These are phyloP conservation scores for Trichopus zeylanicus DNA, from an alignment of 116 monocot species.

Conservation along the genomic window DNA sequence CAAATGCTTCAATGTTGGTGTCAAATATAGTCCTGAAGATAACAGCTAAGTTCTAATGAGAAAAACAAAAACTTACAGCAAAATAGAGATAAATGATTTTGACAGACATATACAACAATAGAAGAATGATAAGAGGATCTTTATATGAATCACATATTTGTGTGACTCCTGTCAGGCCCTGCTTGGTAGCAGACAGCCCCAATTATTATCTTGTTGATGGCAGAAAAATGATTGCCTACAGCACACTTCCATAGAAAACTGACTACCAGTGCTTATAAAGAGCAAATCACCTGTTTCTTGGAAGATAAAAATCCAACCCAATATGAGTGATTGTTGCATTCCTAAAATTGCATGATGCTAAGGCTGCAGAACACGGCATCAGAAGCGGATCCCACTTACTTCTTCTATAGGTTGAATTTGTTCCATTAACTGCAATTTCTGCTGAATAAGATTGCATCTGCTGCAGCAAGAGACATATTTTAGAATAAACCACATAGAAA, in stretches of 20 bases:
- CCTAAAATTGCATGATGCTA: not conserved
- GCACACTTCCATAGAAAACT: not conserved
- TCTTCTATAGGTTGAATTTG: conserved; percentile 4
- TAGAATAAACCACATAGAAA: not conserved
- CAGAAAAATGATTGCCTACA: no score
- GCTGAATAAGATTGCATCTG: not conserved
- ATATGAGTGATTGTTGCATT: conserved; percentile 7
- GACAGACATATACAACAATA: not conserved
- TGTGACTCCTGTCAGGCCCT: no score
- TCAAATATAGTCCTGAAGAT: conserved; percentile 54
- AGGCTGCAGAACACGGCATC: not conserved
- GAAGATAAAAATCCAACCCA: conserved; percentile 28
- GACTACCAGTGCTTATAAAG: not conserved
- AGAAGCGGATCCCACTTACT: conserved; percentile 11
- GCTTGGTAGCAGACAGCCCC: no score
- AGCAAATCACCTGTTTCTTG: conserved; percentile 21
- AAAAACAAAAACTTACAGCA: not conserved
- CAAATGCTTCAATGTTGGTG: conserved; percentile 55
- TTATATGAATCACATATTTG: no score
- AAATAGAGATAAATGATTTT: no score
- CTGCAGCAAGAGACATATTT: not conserved
- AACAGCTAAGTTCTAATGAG: not conserved
- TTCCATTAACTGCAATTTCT: conserved; percentile 1
- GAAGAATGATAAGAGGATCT: no score
- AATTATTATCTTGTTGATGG: no score